Evolutionary conservation across 1,284 basidiomycete species (phyloP), one percentile per base, ranked within the genome.

Genomic region (Boletus semigastroideus): DNA sequence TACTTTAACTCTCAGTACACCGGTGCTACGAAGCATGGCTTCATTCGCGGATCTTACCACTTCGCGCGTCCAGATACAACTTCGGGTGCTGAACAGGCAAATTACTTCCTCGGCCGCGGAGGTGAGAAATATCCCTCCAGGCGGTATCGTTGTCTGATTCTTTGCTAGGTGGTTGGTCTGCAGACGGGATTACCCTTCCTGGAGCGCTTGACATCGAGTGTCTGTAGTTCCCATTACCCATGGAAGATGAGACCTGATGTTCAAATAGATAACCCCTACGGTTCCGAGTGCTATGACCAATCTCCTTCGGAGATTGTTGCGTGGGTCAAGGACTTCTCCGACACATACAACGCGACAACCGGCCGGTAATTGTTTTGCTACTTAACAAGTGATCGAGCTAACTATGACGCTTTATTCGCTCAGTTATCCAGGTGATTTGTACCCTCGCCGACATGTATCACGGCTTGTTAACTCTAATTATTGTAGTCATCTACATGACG

Each of bases 161-260:
- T 48, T 10, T 50, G 16, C 42, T 46, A 77, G 76, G 80, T 56
- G 80, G 79, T 11, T 85, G 82, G 82, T 74, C 74, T 33, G 66
- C 65, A 11, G 82, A 85, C 61, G 82, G 79, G 4, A 78, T 76
- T 41, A 86, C 84, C 22, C 79, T 6, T 84, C 83, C 84, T 20
- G 84, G 84, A 14, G 79, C 78, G 17, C 67, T 86, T 13, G 84
- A 86, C 56, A 78, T 86, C 48, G 83, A 86, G 59, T 78, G 82
- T 83, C 42, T 27, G 73, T 62, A 11, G n/a, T 30, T 33, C 3
- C 38, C 44, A 25, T 10, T 5, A 25, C 19, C n/a, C 13, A 12
- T 4, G 12, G 5, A 5, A n/a, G 38, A 37, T 36, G 44, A 52
- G 11, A 43, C 33, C 40, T 55, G 31, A 51, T 40, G 7, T 27